phyloP scores from a whole-genome alignment of 2,329 filamentous ascomycete species.

The Calonectria pteridis region DNA sequence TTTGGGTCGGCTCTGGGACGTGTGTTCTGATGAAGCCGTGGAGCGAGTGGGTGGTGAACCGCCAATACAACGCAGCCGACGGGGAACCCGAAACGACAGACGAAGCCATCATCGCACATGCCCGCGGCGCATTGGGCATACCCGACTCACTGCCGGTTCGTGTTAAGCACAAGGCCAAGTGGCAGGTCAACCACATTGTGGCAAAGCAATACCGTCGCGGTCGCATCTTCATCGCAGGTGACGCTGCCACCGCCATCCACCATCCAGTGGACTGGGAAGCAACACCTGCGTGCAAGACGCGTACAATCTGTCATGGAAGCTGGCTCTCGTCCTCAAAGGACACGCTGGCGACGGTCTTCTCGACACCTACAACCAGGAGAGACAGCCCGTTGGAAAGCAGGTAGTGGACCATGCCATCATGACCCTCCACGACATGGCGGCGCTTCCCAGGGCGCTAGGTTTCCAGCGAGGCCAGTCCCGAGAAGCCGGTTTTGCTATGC shows the following conservation, averaged over 20 bases:
- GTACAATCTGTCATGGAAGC: neutral
- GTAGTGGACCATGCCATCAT: neutral
- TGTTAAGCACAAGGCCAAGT: neutral
- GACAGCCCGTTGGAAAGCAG: neutral
- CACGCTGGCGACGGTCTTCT: neutral
- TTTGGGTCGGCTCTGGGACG: neutral
- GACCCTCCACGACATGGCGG: neutral
- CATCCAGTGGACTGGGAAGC: neutral
- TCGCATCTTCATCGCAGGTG: neutral
- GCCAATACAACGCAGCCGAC: neutral
- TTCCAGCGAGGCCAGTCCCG: neutral
- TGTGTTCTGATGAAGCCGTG: conserved; percentile 2
- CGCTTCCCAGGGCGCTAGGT: neutral
- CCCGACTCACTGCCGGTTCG: neutral
- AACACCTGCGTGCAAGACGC: neutral
- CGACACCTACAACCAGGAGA: neutral
- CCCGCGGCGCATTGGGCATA: neutral
- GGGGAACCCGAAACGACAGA: neutral
- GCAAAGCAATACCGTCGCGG: neutral
- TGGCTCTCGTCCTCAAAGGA: neutral
- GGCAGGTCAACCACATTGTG: neutral
- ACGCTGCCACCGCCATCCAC: neutral
- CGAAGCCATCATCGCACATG: neutral
- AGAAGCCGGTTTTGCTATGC: neutral
- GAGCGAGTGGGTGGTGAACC: neutral